Conservation (phyloP, 1,139 yeast genomes). For the Hansenula sp. region DNA sequence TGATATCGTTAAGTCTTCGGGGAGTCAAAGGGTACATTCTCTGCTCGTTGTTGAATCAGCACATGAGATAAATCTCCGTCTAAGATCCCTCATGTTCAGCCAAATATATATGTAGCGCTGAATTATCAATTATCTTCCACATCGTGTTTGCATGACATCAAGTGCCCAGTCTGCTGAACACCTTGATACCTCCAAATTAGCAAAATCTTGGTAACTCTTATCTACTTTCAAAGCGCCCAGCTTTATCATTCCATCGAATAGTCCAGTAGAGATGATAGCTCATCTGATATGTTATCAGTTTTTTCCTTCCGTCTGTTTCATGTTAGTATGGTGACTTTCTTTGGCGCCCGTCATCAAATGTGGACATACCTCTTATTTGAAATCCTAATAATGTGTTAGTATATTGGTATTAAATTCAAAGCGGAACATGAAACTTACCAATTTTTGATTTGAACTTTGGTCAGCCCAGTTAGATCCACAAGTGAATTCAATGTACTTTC, state of each 20-base stretch:
- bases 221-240: too few relatives aligned
- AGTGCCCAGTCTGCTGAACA: too few relatives aligned
- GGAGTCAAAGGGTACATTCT: too few relatives aligned
- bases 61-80: too few relatives aligned
- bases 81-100: too few relatives aligned
- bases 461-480: slow-evolving; percentile 4
- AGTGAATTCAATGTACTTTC: slow-evolving; percentile 1
- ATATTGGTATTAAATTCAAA: neutral
- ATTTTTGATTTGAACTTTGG: slow-evolving; percentile 7
- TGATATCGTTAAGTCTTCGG: too few relatives aligned
- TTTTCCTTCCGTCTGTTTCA: slow-evolving; percentile 3
- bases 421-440: slow-evolving; percentile 2
- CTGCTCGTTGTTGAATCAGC: too few relatives aligned
- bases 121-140: too few relatives aligned
- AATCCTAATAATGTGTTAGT: slow-evolving; percentile 3
- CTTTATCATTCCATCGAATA: neutral
- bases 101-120: too few relatives aligned
- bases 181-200: too few relatives aligned
- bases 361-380: slow-evolving; percentile 5
- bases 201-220: too few relatives aligned
- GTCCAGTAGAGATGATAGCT: neutral
- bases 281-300: neutral
- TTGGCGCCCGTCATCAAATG: neutral
- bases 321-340: neutral
- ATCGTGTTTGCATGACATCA: too few relatives aligned